Evolutionary conservation across 164 flowering plant genomes (phyloP), one percentile per base, ranked within the genome.

Genomic region (Piper betle): DNA sequence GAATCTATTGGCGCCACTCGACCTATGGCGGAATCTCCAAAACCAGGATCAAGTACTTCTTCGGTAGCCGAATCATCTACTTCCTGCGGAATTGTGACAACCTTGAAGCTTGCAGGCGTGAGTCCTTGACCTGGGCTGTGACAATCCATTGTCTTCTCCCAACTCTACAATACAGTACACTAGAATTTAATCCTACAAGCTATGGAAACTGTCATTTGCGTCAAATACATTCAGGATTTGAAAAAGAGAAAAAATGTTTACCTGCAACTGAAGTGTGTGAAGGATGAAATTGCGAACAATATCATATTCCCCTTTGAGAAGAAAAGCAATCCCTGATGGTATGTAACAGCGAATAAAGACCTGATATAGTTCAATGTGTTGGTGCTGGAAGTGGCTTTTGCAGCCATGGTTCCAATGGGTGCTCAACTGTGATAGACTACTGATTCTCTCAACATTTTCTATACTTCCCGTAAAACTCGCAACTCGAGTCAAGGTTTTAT

Each of bases 1-100:
- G 94, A 87, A 72, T 87, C 96, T 72, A 87, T 91, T 11, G 96
- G 91, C 33, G 91, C 96, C 63, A 87, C 96, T 62, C 91, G 91
- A 33, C 96, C 96, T 70, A 87, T 87, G 41, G 91, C 91, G 38
- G 89, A 84, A 75, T 85, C 91, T 56, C 96, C 89, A 78, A 87
- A 87, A 64, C 85, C 96, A 41, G 91, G 89, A 79, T 85, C 96
- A 69, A 87, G 70, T 4, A 84, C 73, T 7, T 87, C 91, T 73
- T 85, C 91, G 43, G 85, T 82, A 55, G 80, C 81, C 54, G 75
- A 72, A 62, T 81, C 85, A 72, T 85, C 91, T 53, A 88, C 90
- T 62, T 87, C 94, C 53, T 82, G 81, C 16, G 90, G 88, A 71
- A 83, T 76, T 50, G 88, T 87, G 4, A 83, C 80, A 69, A 87